Evolutionary conservation across 495 filamentous ascomycete species (phyloP), one percentile per base, ranked within the genome.

Genomic region (Patellaria atrata): DNA sequence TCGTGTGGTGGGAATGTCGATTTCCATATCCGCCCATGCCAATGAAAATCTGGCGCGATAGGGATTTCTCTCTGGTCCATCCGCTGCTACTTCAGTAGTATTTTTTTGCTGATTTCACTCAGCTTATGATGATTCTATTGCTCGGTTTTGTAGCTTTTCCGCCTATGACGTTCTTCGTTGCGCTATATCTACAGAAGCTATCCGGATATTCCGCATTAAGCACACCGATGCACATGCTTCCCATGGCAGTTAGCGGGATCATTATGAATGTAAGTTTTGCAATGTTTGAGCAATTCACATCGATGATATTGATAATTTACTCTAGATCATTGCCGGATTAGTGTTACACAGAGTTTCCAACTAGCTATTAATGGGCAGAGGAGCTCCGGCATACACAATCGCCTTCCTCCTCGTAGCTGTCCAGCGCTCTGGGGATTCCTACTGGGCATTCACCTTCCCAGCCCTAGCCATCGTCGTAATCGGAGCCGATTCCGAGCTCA

Each of bases 401-500:
- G 35, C 54, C 4, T 59, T 59, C 35, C 30, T 57, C 4, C 51
- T 61, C 7, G 38, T 51, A 1, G 54, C 56, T 0, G 38, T 55
- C 5, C 45, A 57, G 25, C 19, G 48, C 13, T 11, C 46, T 8
- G 41, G 45, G 15, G 40, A 44, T 30, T 51, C 48, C 3, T 61
- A 59, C 35, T 61, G 58, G 58, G 43, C 53, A 7, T 52, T 61
- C 31, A 47, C 30, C 5, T 61, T 61, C 30, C 58, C 57, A 8
- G 47, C 42, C 3, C 40, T 58, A 22, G 38, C 42, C 7, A 33
- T 61, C 11, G 46, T 38, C 15, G 56, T 59, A 16, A 30, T 58
- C 23, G 58, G 56, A 4, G 57, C 58, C 13, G 58, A 61, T 35
- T 43, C 59, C 8, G 67, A 73, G 38, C 74, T 75, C 52, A 73